These are phyloP conservation scores for Aspergillus ochraceoroseus DNA, from an alignment of 2,329 filamentous ascomycete genomes.

Conservation along the genomic window DNA sequence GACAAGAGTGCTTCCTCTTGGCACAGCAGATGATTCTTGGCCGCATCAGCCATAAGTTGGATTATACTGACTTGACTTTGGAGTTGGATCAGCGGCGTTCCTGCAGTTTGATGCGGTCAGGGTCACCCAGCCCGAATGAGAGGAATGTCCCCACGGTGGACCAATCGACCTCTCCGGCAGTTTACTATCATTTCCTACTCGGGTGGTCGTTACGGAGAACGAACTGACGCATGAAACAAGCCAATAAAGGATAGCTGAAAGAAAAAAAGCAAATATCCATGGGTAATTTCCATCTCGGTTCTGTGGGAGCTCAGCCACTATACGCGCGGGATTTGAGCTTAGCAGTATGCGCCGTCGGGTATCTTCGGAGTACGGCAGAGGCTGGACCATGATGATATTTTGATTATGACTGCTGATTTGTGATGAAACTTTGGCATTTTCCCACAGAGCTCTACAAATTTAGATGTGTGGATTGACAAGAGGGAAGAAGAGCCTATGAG, in stretches of 20 bases:
- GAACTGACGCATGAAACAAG: too few species aligned
- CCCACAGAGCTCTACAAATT: conserved; percentile 11
- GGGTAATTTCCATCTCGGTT: conserved; percentile 10
- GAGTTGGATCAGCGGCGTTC: conserved; percentile 22
- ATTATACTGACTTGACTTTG: conserved; percentile 9
- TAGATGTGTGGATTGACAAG: conserved; percentile 8
- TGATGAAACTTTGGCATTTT: conserved; percentile 9
- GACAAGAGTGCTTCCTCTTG: conserved; percentile 18
- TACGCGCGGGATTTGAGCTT: conserved; percentile 3
- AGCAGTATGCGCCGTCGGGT: conserved; percentile 14
- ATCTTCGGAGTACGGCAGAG: conserved; percentile 13
- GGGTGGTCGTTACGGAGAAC: too few species aligned
- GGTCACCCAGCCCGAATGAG: background rate
- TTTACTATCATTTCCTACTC: too few species aligned
- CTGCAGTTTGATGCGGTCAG: conserved; percentile 17
- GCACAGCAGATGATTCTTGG: conserved; percentile 20
- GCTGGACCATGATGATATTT: conserved; percentile 13
- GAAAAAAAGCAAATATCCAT: conserved; percentile 4
- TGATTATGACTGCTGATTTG: conserved; percentile 15
- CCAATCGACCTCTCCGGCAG: conserved; percentile 7
- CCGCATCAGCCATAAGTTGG: conserved; percentile 15
- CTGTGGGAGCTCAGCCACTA: conserved; percentile 13
- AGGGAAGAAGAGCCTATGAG: conserved; percentile 14
- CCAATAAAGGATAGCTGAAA: background rate
- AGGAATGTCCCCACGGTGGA: background rate